Evolutionary conservation across 257 asterid genomes (phyloP).

Genomic region (Cinchona pubescens): DNA sequence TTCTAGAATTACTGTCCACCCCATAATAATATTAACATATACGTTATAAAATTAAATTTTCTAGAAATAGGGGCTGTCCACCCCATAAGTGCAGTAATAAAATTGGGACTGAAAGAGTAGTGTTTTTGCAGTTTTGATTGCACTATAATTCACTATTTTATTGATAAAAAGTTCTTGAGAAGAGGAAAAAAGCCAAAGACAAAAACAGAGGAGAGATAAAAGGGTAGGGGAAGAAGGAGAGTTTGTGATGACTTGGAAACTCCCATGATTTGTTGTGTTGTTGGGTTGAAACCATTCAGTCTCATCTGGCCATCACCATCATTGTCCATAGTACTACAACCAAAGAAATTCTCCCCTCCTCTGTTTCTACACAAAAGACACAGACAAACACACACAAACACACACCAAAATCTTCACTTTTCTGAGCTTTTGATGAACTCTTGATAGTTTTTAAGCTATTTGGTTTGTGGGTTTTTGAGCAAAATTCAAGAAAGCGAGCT

Average conservation of each 20-base stretch:
- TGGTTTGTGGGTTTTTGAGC: conserved; percentile 29
- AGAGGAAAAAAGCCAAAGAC: conserved; percentile 37
- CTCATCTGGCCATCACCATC: conserved; percentile 55
- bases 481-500: conserved; percentile 26
- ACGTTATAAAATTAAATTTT: too few species aligned
- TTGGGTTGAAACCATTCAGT: conserved; percentile 52
- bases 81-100: too few species aligned
- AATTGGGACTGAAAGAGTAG: too few species aligned
- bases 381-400: background rate
- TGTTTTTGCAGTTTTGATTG: conserved; percentile 7
- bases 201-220: conserved; percentile 31
- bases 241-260: conserved; percentile 25
- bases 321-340: conserved; percentile 46
- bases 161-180: conserved; percentile 12
- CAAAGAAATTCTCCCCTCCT: conserved; percentile 15
- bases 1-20: too few species aligned
- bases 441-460: conserved; percentile 16
- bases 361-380: conserved; percentile 19
- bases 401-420: background rate
- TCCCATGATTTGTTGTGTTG: conserved; percentile 51
- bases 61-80: too few species aligned
- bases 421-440: conserved; percentile 14
- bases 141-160: conserved; percentile 21
- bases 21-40: too few species aligned
- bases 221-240: background rate